phyloP scores from a whole-genome alignment of 495 filamentous ascomycete species.

The Choiromyces venosus region DNA sequence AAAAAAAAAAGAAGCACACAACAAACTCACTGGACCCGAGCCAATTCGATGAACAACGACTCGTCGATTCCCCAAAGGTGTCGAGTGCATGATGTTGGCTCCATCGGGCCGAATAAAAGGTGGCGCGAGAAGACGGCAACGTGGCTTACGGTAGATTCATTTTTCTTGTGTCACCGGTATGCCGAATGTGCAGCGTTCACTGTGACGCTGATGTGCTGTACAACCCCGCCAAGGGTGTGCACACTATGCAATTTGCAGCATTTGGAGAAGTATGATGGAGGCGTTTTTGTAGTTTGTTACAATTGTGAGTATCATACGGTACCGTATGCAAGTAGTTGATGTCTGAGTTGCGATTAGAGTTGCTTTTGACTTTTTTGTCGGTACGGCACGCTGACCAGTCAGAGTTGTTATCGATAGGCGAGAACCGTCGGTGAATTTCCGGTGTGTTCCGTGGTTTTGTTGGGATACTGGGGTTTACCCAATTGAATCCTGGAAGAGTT shows the following conservation, averaged over 20 bases:
- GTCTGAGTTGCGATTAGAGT: not conserved
- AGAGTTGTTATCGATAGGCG: not conserved
- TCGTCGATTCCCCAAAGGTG: not conserved
- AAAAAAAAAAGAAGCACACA: not conserved
- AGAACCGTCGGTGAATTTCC: not conserved
- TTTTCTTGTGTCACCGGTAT: not conserved
- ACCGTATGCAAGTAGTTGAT: not conserved
- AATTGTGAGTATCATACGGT: not conserved
- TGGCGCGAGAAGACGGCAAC: not conserved
- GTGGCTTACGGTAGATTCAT: not conserved
- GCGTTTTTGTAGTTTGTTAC: not conserved
- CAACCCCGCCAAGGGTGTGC: not conserved
- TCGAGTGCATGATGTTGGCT: not conserved
- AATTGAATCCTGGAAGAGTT: not conserved
- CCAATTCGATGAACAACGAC: not conserved
- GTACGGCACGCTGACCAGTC: not conserved
- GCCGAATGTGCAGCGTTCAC: not conserved
- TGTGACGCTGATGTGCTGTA: not conserved
- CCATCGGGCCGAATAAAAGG: not conserved
- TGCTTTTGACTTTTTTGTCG: not conserved
- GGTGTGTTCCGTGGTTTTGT: not conserved
- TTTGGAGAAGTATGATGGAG: not conserved
- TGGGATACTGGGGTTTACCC: not conserved
- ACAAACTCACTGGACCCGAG: not conserved
- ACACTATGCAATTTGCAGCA: not conserved